Evolutionary conservation across 2,329 filamentous ascomycete species (phyloP).

Genomic region (Thelonectria blattea): DNA sequence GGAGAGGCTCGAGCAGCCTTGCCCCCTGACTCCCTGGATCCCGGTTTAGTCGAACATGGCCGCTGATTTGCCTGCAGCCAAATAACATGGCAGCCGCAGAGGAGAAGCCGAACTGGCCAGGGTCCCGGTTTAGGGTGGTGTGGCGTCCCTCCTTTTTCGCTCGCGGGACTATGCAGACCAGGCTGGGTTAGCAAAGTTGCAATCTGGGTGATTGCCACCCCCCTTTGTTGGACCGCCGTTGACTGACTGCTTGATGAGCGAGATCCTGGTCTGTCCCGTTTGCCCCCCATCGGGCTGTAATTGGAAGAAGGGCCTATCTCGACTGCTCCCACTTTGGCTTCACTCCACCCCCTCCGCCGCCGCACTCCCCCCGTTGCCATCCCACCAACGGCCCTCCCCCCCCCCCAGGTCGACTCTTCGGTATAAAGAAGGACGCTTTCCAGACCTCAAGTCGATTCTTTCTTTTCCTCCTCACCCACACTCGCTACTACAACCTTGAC

Average conservation of each 20-base stretch:
- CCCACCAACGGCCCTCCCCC: constrained; percentile 29
- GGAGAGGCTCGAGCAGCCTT: background rate
- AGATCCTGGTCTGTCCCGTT: background rate
- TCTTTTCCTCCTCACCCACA: constrained; percentile 51
- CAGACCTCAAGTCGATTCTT: constrained; percentile 43
- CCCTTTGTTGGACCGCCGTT: background rate
- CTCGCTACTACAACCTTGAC: constrained; percentile 37
- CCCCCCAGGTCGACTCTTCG: constrained; percentile 29
- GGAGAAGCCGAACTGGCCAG: constrained; percentile 1
- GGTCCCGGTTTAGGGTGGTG: constrained; percentile 22
- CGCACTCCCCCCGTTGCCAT: constrained; percentile 22
- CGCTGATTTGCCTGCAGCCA: constrained; percentile 28
- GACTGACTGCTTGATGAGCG: background rate
- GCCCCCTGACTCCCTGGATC: constrained; percentile 12
- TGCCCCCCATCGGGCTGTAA: background rate
- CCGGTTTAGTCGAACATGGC: background rate
- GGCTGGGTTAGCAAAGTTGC: background rate
- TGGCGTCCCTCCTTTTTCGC: constrained; percentile 20
- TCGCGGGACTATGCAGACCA: background rate
- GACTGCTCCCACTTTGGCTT: constrained; percentile 18
- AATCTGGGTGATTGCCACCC: background rate
- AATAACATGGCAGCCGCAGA: constrained; percentile 25
- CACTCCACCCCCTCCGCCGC: constrained; percentile 15
- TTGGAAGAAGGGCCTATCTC: constrained; percentile 19
- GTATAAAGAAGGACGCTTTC: constrained; percentile 58